Evolutionary conservation across 441 rosid species (phyloP).

Genomic region (Melastoma candidum): DNA sequence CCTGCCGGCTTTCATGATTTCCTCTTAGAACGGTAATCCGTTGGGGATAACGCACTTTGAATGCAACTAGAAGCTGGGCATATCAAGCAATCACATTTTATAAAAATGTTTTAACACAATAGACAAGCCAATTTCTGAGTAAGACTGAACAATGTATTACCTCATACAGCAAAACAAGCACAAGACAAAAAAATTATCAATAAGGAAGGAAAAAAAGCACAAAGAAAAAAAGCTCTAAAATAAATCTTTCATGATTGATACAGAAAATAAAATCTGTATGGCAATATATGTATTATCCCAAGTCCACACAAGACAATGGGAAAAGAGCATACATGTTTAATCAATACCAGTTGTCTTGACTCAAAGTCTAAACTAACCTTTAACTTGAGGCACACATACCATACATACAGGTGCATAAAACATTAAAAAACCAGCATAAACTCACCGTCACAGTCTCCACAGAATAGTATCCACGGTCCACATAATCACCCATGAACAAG

Average conservation of each 20-base stretch:
- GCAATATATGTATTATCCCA: no score
- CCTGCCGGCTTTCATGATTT: slow-evolving; percentile 77
- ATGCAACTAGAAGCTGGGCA: slow-evolving; percentile 52
- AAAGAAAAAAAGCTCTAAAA: no score
- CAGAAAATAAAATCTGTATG: no score
- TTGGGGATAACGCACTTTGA: slow-evolving; percentile 64
- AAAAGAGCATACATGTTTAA: neutral
- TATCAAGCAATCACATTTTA: slow-evolving; percentile 17
- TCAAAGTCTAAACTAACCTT: neutral
- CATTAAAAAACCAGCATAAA: neutral
- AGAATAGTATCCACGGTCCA: slow-evolving; percentile 72
- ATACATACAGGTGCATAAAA: neutral
- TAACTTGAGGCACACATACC: neutral
- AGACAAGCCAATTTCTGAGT: neutral
- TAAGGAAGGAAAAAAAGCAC: no score
- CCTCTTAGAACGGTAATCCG: slow-evolving; percentile 78
- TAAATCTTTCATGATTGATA: no score
- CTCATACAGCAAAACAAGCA: no score
- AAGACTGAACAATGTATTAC: no score
- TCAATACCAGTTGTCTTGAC: neutral
- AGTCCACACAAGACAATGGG: no score
- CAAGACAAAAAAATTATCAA: no score
- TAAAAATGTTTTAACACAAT: slow-evolving; percentile 4
- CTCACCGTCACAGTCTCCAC: slow-evolving; percentile 68
- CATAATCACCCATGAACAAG: slow-evolving; percentile 78